A percentile compares a stretch with the other conserved stretches of the same genome.
These are phyloP conservation scores for Calocera cornea DNA, from an alignment of 768 basidiomycete genomes.

Conservation along the genomic window DNA sequence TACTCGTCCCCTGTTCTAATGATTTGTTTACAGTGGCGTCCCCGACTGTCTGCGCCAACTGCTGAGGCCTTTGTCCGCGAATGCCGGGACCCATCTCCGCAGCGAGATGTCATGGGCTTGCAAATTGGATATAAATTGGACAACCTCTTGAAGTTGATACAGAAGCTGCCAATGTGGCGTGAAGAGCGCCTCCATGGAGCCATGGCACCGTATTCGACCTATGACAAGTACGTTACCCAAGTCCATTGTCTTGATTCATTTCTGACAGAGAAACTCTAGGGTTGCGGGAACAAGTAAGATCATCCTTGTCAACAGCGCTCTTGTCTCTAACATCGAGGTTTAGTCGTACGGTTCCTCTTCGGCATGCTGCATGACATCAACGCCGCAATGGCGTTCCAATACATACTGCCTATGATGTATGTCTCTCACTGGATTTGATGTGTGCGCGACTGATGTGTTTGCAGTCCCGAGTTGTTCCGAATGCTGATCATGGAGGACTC, in stretches of 20 bases:
- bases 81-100: slow-evolving; percentile 40
- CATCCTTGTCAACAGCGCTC: not conserved
- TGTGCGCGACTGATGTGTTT: slow-evolving; percentile 4
- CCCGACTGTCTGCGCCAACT: slow-evolving; percentile 45
- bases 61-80: slow-evolving; percentile 54
- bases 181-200: slow-evolving; percentile 56
- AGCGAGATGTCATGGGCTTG: slow-evolving; percentile 64
- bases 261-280: not conserved
- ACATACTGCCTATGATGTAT: slow-evolving; percentile 61
- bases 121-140: slow-evolving; percentile 47
- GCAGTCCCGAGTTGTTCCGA: slow-evolving; percentile 57
- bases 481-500: slow-evolving; percentile 47
- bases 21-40: slow-evolving; percentile 40
- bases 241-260: slow-evolving; percentile 13
- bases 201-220: slow-evolving; percentile 71
- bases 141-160: slow-evolving; percentile 47
- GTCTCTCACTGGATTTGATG: not conserved
- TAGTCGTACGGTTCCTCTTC: slow-evolving; percentile 44
- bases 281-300: not conserved
- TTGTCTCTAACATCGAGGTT: not conserved
- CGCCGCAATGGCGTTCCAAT: slow-evolving; percentile 64
- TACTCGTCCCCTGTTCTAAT: slow-evolving; percentile 4
- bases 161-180: slow-evolving; percentile 55
- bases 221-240: slow-evolving; percentile 47
- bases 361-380: slow-evolving; percentile 62